These are phyloP conservation scores for Arabidopsis thaliana DNA, from an alignment of 345 rosid species.

Conservation along the genomic window DNA sequence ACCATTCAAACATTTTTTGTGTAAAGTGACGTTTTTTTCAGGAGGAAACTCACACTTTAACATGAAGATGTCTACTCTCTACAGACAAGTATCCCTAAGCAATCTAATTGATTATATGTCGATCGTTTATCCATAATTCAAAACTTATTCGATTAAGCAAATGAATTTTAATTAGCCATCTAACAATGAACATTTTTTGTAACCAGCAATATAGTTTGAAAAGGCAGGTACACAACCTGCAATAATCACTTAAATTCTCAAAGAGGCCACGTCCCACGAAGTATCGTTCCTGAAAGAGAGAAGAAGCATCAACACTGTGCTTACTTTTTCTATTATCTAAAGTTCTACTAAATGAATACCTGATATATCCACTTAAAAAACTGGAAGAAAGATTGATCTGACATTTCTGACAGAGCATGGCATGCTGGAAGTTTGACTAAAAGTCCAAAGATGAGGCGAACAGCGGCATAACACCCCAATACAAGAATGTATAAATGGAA, in stretches of 20 bases:
- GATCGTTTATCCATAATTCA: background rate
- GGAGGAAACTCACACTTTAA: slow-evolving; percentile 10
- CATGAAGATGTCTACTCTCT: slow-evolving; percentile 14
- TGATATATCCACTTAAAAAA: slow-evolving; percentile 98
- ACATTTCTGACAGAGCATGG: slow-evolving; percentile 82
- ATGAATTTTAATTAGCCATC: slow-evolving; percentile 27
- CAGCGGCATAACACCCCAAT: slow-evolving; percentile 82
- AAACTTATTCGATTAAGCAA: background rate
- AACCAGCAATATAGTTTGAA: slow-evolving; percentile 10
- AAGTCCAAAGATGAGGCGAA: slow-evolving; percentile 72
- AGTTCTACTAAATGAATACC: slow-evolving; percentile 54
- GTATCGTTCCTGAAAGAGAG: slow-evolving; percentile 83
- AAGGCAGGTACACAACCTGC: slow-evolving; percentile 60
- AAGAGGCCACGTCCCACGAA: slow-evolving; percentile 96
- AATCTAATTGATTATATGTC: slow-evolving; percentile 15
- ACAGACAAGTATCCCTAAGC: slow-evolving; percentile 4
- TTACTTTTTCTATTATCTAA: slow-evolving; percentile 18
- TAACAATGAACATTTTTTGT: slow-evolving; percentile 20
- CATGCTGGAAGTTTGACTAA: slow-evolving; percentile 80
- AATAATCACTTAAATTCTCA: slow-evolving; percentile 84
- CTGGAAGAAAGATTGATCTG: slow-evolving; percentile 95
- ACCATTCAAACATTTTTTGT: slow-evolving; percentile 18
- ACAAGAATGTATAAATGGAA: slow-evolving; percentile 87
- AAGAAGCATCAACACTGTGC: slow-evolving; percentile 23
- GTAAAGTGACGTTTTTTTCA: background rate